Percentiles rank a stretch among this genome's conserved stretches.
These are phyloP conservation scores for Barnettozyma vustinii DNA, from an alignment of 805 yeast genomes.

Conservation along the genomic window DNA sequence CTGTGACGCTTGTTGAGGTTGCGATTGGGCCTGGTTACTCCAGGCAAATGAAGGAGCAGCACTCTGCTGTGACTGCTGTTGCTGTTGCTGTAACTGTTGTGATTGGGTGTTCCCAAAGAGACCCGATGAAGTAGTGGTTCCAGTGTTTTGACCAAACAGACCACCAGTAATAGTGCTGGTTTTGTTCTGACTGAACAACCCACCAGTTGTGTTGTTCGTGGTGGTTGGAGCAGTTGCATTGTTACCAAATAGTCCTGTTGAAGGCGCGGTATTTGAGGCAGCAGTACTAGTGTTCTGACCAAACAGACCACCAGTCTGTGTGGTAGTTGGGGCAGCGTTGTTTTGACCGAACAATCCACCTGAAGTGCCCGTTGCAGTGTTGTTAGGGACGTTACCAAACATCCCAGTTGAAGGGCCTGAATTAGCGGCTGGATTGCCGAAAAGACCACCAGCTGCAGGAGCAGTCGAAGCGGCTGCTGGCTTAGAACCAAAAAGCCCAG, in stretches of 20 bases:
- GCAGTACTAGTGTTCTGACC: no score
- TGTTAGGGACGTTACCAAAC: neutral
- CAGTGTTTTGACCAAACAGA: slow-evolving; percentile 25
- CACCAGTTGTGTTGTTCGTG: slow-evolving; percentile 23
- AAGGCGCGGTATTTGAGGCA: neutral
- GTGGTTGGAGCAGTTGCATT: neutral
- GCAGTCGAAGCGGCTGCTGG: slow-evolving; percentile 12
- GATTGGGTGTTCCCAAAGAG: slow-evolving; percentile 17
- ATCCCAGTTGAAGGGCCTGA: slow-evolving; percentile 10
- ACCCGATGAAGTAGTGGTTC: slow-evolving; percentile 5
- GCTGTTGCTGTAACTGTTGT: slow-evolving; percentile 13
- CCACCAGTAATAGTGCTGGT: slow-evolving; percentile 20
- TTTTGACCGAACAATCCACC: neutral
- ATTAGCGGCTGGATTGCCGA: slow-evolving; percentile 22
- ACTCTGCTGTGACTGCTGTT: slow-evolving; percentile 13
- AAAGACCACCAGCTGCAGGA: slow-evolving; percentile 26
- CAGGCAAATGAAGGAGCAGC: slow-evolving; percentile 15
- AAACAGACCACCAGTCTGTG: slow-evolving; percentile 1
- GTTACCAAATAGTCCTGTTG: neutral
- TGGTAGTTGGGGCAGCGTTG: slow-evolving; percentile 3
- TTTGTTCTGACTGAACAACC: slow-evolving; percentile 29
- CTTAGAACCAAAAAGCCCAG: slow-evolving; percentile 25
- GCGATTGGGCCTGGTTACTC: slow-evolving; percentile 13
- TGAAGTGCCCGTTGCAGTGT: neutral
- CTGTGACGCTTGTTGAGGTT: slow-evolving; percentile 18